Percentiles rank a stretch among this genome's conserved stretches.
Conservation (phyloP, 352 stramenopile genomes). For the Phytophthora sp. region DNA sequence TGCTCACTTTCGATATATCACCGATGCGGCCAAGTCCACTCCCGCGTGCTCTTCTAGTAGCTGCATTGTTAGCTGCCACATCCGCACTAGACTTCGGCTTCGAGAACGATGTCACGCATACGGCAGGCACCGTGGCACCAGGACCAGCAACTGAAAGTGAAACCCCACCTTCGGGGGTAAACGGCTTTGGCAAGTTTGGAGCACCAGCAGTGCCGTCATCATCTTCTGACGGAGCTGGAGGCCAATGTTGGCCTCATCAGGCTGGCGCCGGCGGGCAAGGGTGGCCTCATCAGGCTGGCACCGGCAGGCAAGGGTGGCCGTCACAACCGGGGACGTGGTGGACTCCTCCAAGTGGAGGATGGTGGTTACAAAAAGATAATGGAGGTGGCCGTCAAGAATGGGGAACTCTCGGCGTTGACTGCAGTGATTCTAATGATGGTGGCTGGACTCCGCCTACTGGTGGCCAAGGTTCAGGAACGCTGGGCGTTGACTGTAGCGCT, state of each 20-base stretch:
- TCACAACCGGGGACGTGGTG: background rate
- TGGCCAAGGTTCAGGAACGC: background rate
- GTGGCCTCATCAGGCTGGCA: background rate
- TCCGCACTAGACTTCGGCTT: constrained; percentile 20
- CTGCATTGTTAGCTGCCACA: constrained; percentile 6
- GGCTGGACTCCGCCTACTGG: background rate
- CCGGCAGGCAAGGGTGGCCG: too few relatives aligned
- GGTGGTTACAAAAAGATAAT: too few relatives aligned
- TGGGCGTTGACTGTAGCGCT: constrained; percentile 3
- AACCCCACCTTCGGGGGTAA: background rate
- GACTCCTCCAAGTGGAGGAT: background rate
- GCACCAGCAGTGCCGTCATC: background rate
- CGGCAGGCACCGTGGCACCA: constrained; percentile 15
- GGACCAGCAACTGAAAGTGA: background rate
- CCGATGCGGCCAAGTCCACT: constrained; percentile 6
- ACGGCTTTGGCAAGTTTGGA: constrained; percentile 16
- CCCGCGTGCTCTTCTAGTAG: constrained; percentile 2
- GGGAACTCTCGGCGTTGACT: background rate
- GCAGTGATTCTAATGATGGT: constrained; percentile 7
- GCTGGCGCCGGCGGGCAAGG: background rate
- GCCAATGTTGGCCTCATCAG: background rate
- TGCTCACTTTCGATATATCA: constrained; percentile 12
- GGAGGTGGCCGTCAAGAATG: constrained; percentile 1
- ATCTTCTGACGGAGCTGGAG: background rate
- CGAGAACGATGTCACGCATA: constrained; percentile 12